phyloP scores from a whole-genome alignment of 257 asterid species.

The Gentiana macrophylla region DNA sequence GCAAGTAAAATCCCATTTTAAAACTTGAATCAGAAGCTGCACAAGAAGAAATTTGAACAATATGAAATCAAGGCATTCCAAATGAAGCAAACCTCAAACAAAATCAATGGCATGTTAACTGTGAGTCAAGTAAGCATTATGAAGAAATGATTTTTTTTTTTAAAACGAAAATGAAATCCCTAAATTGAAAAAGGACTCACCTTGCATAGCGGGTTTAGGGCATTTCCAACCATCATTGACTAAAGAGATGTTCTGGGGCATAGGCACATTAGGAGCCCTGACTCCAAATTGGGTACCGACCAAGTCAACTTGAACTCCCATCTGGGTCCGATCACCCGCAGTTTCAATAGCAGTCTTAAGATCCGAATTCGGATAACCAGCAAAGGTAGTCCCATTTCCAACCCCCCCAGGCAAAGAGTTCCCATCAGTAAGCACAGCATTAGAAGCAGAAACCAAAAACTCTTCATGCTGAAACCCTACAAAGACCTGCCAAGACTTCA shows the following conservation, averaged over 20 bases:
- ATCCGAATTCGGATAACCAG: constrained; percentile 81
- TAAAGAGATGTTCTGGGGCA: constrained; percentile 61
- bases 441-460: constrained; percentile 69
- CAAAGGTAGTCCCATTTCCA: constrained; percentile 65
- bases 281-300: constrained; percentile 89
- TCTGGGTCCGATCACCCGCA: constrained; percentile 83
- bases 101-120: too few species aligned
- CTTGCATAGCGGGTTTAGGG: constrained; percentile 49
- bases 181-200: constrained; percentile 30
- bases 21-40: too few species aligned
- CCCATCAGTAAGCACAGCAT: constrained; percentile 75
- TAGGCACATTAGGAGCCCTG: constrained; percentile 42
- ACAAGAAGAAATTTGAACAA: too few species aligned
- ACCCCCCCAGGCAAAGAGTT: constrained; percentile 54
- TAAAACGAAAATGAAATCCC: too few species aligned
- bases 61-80: too few species aligned
- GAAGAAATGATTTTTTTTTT: too few species aligned
- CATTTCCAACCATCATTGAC: constrained; percentile 79
- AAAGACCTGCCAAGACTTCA: constrained; percentile 68
- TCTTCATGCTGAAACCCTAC: constrained; percentile 79
- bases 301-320: constrained; percentile 42
- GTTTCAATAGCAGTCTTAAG: constrained; percentile 80
- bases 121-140: too few species aligned
- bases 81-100: too few species aligned
- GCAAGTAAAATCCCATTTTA: too few species aligned